Evolutionary conservation across 2,329 filamentous ascomycete species (phyloP).

Genomic region (Phialocephala sp.): DNA sequence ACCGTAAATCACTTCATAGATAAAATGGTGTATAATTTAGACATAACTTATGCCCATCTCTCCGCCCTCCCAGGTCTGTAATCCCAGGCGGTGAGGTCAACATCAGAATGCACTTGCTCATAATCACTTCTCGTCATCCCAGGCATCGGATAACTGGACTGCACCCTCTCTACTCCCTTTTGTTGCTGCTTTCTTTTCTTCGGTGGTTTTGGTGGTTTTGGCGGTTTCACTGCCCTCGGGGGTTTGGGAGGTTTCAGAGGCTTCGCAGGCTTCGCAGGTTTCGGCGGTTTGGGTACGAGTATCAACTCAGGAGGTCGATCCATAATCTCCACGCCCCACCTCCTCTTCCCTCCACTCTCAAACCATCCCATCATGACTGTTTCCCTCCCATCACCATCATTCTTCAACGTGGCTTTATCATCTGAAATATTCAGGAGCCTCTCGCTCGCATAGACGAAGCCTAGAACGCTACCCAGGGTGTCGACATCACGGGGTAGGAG

Average conservation of each 20-base stretch:
- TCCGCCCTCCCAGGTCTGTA: neutral
- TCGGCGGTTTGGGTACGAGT: neutral
- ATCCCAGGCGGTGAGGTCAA: neutral
- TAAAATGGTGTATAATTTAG: neutral
- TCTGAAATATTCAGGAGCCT: constrained; percentile 6
- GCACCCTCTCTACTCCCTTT: neutral
- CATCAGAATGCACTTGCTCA: neutral
- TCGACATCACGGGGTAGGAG: constrained; percentile 28
- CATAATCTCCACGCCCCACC: constrained; percentile 26
- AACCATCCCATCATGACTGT: constrained; percentile 17
- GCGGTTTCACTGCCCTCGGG: neutral
- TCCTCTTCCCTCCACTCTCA: constrained; percentile 11
- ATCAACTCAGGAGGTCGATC: constrained; percentile 4
- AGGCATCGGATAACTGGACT: neutral
- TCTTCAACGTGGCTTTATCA: neutral
- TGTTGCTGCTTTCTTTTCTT: neutral
- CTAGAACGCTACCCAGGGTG: constrained; percentile 22
- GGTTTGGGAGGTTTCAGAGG: neutral
- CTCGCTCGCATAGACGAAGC: constrained; percentile 28
- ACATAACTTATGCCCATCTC: neutral
- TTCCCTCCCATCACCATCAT: neutral
- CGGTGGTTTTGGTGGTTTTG: neutral
- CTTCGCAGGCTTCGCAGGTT: neutral
- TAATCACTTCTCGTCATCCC: neutral
- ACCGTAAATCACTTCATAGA: no score